Evolutionary conservation across 2,329 filamentous ascomycete genomes (phyloP), one percentile per base, ranked within the genome.

Genomic region (Geosmithia flava): DNA sequence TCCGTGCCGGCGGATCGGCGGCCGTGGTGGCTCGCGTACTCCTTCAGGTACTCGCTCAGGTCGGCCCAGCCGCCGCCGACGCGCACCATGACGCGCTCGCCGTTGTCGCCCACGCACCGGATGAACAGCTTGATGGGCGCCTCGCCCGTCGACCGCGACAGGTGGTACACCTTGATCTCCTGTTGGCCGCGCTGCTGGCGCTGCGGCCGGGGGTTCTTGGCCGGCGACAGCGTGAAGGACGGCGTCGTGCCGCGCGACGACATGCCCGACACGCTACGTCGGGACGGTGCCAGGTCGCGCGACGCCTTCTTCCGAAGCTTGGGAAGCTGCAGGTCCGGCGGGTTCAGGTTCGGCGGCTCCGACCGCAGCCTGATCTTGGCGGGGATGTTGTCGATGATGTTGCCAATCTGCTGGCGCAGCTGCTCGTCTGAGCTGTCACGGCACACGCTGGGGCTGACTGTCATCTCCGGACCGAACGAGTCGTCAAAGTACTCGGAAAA

Each of bases 21-120:
- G 42, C 87, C 86, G 61, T 98, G 93, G 60, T 98, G 93, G 50
- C 82, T 81, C 7, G 89, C 90, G 58, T 96, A 98, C 62, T 95
- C 88, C 56, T 89, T 85, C 42, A 98, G 74, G 59, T 96, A 98
- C 63, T 97, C 93, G 39, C 86, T 91, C 19, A 98, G 71, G 63
- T 98, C 93, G 15, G 90, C 89, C 93, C 93, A 98, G n/a, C 93
- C 93, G 50, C 93, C 93, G 13, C 93, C 93, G 13, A 98, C 91
- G 37, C 93, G 85, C 7, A 98, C 93, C 93, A 98, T 97, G 52
- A 97, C 89, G 47, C 93, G 81, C 64, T 97, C 89, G 16, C 87
- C 87, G 49, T 81, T 76, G 62, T 95, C 89, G 46, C 93, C 93
- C 2, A 98, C 90, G 2, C 89, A 82, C 16, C 93, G 85, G 47